phyloP scores from a whole-genome alignment of 2,329 filamentous ascomycete species.

The Madurella fahalii region DNA sequence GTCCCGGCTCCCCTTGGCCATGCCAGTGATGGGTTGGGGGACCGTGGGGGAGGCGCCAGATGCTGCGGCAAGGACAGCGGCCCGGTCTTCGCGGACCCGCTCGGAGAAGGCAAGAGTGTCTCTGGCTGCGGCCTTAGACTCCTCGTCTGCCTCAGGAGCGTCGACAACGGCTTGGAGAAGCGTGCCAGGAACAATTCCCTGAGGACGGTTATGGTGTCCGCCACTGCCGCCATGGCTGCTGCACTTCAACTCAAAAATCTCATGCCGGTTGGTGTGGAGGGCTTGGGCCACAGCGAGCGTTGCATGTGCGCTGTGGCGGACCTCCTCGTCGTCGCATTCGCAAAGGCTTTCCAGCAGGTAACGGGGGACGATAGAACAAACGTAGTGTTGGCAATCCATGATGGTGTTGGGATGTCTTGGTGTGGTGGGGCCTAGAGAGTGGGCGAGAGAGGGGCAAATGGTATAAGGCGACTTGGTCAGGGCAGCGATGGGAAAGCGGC shows the following conservation, averaged over 20 bases:
- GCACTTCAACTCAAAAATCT: constrained; percentile 2
- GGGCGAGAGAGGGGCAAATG: neutral
- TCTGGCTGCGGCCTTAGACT: neutral
- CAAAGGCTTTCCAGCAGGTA: constrained; percentile 5
- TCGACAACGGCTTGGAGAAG: constrained; percentile 1
- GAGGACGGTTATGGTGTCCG: neutral
- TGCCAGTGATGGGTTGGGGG: neutral
- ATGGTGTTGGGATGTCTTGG: neutral
- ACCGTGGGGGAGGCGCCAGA: neutral
- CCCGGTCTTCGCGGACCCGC: neutral
- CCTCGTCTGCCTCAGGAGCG: neutral
- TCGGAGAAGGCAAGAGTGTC: constrained; percentile 3
- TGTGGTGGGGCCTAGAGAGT: neutral
- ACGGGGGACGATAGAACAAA: constrained; percentile 10
- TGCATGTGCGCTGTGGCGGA: neutral
- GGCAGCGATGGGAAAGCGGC: too few relatives aligned
- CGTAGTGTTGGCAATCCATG: constrained; percentile 3
- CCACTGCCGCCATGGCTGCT: neutral
- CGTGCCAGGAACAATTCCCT: constrained; percentile 2
- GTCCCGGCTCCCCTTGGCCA: neutral
- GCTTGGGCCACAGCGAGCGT: neutral
- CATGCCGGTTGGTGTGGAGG: neutral
- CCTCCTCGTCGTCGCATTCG: constrained; percentile 1
- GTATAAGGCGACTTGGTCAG: too few relatives aligned
- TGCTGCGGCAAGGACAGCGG: neutral